phyloP scores from a whole-genome alignment of 345 rosid species.

The Syzygium aqueum region DNA sequence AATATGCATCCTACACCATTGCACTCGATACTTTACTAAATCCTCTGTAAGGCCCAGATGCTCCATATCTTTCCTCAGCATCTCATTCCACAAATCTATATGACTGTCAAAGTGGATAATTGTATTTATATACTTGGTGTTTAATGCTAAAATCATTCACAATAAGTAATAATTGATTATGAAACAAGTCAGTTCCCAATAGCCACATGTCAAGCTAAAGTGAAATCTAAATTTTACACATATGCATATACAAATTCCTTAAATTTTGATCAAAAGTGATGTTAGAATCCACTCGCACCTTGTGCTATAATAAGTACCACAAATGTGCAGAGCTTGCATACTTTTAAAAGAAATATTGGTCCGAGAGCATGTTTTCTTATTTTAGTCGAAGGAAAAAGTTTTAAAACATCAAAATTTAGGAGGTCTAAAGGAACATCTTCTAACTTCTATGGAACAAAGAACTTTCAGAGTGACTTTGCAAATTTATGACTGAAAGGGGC shows the following conservation, averaged over 20 bases:
- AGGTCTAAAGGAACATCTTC: neutral
- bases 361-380: neutral
- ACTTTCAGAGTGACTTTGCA: neutral
- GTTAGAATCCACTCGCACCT: neutral
- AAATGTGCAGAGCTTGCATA: neutral
- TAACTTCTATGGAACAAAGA: neutral
- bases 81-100: neutral
- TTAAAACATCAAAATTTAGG: neutral
- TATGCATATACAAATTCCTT: neutral
- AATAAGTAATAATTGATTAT: neutral
- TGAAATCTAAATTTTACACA: neutral
- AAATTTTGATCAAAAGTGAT: neutral
- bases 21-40: neutral
- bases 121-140: neutral
- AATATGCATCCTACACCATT: neutral
- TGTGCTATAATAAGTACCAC: neutral
- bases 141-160: neutral
- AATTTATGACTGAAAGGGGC: neutral
- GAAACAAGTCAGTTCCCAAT: neutral
- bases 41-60: neutral
- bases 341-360: too few species aligned
- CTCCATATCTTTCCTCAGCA: neutral
- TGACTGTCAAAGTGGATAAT: neutral
- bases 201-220: neutral
- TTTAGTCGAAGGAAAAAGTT: neutral